Base-by-base conservation (phyloP, 2,329 filamentous ascomycete species). In the Stemphylium beticola region DNA sequence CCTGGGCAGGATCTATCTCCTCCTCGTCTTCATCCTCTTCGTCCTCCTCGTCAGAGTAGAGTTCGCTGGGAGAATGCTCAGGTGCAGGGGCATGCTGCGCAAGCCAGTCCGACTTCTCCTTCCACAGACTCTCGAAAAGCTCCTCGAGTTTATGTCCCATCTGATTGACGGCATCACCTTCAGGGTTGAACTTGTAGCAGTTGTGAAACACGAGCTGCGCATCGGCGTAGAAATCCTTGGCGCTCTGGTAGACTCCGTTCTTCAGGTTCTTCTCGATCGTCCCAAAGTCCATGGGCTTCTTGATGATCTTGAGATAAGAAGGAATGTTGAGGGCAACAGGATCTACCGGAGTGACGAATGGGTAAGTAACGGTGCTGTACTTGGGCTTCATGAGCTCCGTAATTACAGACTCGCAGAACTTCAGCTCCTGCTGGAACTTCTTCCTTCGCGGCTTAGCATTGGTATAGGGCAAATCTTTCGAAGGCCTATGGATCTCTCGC, bases 261-360 rank as follows among this genome's bases (percentile, higher is more conserved):
- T 88, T 86, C 36, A 41, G 82, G 76, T 96, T 96, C 37, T 83
- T 82, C 32, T 85, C 82, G 69, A 96, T 89, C n/a, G 91, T 96
- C 14, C 84, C 82, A 44, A 97, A 81, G 74, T 99, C 93, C 93
- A 98, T 99, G 0, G 95, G 95, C 73, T 93, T 92, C 81, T 96
- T 98, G 78, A 99, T 92, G 58, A 98, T 82, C 68, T 89, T 92
- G 74, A 95, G 91, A 73, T 99, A 99, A 20, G 89, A 88, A 0
- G 95, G 95, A 55, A 98, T 97, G 72, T 93, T 92, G 49, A 98
- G 80, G 0, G 93, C 93, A 32, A 98, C 93, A 0, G 95, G 92
- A 72, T 99, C 95, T 17, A 99, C 95, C 0, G 95, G 90, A 7
- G 84, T 79, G 66, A 91, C 79, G 78, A 99, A 99, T 55, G 90